These are phyloP conservation scores for Malus sieversii DNA, from an alignment of 306 rosid genomes.

Conservation along the genomic window DNA sequence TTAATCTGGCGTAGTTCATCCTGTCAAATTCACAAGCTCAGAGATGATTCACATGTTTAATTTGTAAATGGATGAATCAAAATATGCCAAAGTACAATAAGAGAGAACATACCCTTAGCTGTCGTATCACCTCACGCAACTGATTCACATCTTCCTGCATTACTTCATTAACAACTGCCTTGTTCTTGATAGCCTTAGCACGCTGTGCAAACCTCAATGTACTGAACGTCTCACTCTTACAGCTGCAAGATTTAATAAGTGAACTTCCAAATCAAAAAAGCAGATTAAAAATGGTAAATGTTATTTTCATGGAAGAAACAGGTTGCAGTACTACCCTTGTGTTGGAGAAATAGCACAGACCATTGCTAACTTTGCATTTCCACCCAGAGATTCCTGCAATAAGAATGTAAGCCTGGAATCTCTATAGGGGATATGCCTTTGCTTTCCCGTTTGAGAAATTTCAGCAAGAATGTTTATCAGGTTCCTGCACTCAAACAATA, in stretches of 20 bases:
- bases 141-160: constrained; percentile 81
- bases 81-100: constrained; percentile 8
- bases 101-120: constrained; percentile 63
- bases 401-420: constrained; percentile 94
- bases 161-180: constrained; percentile 96
- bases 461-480: constrained; percentile 98
- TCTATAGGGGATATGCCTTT: constrained; percentile 94
- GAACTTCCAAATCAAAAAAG: constrained; percentile 12
- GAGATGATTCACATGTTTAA: constrained; percentile 16
- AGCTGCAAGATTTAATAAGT: constrained; percentile 46
- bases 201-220: constrained; percentile 97
- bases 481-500: constrained; percentile 60
- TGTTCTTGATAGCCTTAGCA: constrained; percentile 93
- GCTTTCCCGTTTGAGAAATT: constrained; percentile 96
- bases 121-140: constrained; percentile 83
- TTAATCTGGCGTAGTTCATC: constrained; percentile 86
- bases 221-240: constrained; percentile 92
- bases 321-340: constrained; percentile 51
- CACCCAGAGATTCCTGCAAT: constrained; percentile 97
- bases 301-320: constrained; percentile 4
- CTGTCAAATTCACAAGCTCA: constrained; percentile 34
- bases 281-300: constrained; percentile 3
- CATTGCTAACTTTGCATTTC: constrained; percentile 99
- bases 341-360: constrained; percentile 97
- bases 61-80: constrained; percentile 5